Evolutionary conservation across 352 stramenopile genomes (phyloP).

Genomic region (Globisporangium nagaii): DNA sequence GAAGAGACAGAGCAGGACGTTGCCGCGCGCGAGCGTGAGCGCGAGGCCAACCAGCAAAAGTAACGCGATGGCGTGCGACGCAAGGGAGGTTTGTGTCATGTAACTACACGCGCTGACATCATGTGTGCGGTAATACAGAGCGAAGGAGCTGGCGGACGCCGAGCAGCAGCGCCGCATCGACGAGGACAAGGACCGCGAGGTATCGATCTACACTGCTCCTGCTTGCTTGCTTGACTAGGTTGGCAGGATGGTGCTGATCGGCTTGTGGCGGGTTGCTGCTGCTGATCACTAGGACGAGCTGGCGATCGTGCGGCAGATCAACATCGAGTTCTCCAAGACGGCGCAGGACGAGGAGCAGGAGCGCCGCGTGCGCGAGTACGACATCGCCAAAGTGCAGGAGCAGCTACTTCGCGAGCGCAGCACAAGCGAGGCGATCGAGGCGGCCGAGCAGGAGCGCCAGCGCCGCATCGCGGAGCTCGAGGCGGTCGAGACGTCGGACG

Average conservation of each 20-base stretch:
- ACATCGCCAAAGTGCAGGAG: slow-evolving; percentile 57
- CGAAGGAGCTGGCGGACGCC: slow-evolving; percentile 45
- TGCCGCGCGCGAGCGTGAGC: slow-evolving; percentile 27
- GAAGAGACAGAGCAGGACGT: slow-evolving; percentile 39
- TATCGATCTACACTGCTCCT: neutral
- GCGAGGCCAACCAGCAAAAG: slow-evolving; percentile 46
- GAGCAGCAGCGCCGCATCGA: slow-evolving; percentile 50
- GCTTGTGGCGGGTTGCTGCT: neutral
- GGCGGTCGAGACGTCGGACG: slow-evolving; percentile 10
- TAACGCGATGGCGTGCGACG: slow-evolving; percentile 2
- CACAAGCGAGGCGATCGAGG: slow-evolving; percentile 28
- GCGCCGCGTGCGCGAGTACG: slow-evolving; percentile 55
- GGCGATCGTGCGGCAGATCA: slow-evolving; percentile 66
- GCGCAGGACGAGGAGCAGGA: slow-evolving; percentile 59
- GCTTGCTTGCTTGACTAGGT: no score
- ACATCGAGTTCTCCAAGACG: slow-evolving; percentile 57
- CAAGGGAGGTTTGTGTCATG: neutral
- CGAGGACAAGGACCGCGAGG: slow-evolving; percentile 43
- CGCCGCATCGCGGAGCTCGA: slow-evolving; percentile 40
- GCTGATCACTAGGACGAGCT: slow-evolving; percentile 38
- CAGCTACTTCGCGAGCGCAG: slow-evolving; percentile 49
- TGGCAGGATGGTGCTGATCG: neutral
- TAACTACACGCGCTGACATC: no score
- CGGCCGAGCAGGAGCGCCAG: slow-evolving; percentile 39
- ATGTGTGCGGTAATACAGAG: no score